Evolutionary conservation across 768 basidiomycete genomes (phyloP), one percentile per base, ranked within the genome.

Genomic region (Leucosporidium yakuticum): DNA sequence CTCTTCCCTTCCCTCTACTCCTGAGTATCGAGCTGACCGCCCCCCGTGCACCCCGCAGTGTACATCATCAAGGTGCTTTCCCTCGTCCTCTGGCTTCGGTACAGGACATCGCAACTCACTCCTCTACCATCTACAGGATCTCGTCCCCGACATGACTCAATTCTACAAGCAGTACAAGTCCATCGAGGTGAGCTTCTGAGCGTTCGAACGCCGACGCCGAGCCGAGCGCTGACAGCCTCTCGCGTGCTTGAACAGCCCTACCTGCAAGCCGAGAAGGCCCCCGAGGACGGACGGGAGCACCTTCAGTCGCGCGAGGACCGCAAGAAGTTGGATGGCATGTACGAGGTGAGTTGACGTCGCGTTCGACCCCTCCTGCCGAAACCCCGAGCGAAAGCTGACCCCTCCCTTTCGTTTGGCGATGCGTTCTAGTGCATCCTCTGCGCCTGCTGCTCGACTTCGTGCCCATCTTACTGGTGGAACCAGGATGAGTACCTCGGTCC

Each of bases 101-200:
- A 59, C 8, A 7, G 11, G 29, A 11, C 4, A 4, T 31, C 53
- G 6, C 53, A 11, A 20, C 57, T 58, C 29, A 39, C 27, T 6
- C 36, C 73, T 44, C 54, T 96, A 95, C 81, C 85, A 97, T 77
- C 92, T 98, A 80, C 97, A 98, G 83, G 96, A 99, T 81, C 87
- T 99, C 76, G 94, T 99, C 4, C 91, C 82, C 63, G 81, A 81
- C 76, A 77, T 82, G 69, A 80, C 80, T 65, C 86, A 86, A 71
- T 94, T 94, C 85, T 94, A 93, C 87, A 97, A 98, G 80, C 96
- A 99, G 79, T 98, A 99, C 89, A 98, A 98, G 81, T 94, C 93
- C 23, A 95, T 99, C 79, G 87, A 99, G 79, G 53, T 31, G 15
- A 15, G 53, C 14, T 53, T 15, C 5, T 29, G 3, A 11, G 9